Percentiles rank a stretch among this genome's conserved stretches.
Conservation (phyloP, 495 filamentous ascomycete genomes). For the Podospora bellae-mahoneyi region DNA sequence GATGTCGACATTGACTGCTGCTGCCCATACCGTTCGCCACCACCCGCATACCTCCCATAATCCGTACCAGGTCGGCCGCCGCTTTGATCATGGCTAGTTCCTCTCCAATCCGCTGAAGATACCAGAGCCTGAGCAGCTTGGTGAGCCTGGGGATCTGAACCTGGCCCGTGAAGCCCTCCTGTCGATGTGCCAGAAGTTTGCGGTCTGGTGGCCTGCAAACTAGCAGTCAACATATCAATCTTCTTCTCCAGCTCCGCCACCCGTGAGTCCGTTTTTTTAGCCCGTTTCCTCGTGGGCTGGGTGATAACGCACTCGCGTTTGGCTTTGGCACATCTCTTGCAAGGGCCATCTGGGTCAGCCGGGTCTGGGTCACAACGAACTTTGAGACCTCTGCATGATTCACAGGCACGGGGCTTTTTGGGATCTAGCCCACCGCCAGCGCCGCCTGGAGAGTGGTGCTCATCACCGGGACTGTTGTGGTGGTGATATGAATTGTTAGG, state of each 20-base stretch:
- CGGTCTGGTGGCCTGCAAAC: conserved; percentile 57
- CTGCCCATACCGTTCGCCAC: neutral
- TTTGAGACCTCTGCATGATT: conserved; percentile 85
- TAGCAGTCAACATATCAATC: conserved; percentile 83
- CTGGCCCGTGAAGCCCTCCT: neutral
- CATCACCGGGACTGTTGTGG: conserved; percentile 23
- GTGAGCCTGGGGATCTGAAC: neutral
- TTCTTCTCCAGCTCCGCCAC: conserved; percentile 93
- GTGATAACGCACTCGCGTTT: conserved; percentile 76
- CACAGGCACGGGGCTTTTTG: conserved; percentile 86
- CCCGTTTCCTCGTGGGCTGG: conserved; percentile 75
- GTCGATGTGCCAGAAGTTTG: conserved; percentile 1
- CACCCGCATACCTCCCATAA: neutral
- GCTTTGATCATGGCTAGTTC: neutral
- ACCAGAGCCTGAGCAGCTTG: neutral
- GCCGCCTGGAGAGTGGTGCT: conserved; percentile 34
- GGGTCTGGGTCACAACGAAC: conserved; percentile 81
- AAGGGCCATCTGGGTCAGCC: conserved; percentile 60
- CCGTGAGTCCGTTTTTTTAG: conserved; percentile 89
- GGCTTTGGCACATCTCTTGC: conserved; percentile 84
- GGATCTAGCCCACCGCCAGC: conserved; percentile 39
- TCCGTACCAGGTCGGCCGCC: neutral
- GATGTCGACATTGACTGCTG: conserved; percentile 29
- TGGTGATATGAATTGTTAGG: conserved; percentile 6
- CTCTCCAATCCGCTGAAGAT: neutral